Conservation (phyloP, 108 stramenopile species). For the Nitzschia palea region DNA sequence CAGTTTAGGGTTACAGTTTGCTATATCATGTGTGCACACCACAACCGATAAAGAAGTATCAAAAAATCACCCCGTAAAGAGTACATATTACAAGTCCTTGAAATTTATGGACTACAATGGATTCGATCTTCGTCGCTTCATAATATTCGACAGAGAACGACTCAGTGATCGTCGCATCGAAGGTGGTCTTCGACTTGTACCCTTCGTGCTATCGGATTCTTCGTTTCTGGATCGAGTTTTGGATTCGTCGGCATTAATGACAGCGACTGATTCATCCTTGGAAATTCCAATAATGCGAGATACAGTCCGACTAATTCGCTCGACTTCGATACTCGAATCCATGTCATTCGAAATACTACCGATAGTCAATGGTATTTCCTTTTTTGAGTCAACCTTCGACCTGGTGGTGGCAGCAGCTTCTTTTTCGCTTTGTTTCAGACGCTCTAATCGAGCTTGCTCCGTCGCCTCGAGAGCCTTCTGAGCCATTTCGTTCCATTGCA, state of each 20-base stretch:
- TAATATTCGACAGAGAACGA: not conserved
- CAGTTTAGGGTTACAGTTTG: too few relatives aligned
- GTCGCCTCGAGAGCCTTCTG: conserved; percentile 58
- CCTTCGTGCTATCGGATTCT: not conserved
- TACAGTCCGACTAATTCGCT: not conserved
- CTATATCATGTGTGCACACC: too few relatives aligned
- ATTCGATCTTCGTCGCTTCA: conserved; percentile 6
- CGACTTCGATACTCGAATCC: conserved; percentile 6
- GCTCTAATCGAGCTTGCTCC: conserved; percentile 46
- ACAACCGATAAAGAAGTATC: too few relatives aligned
- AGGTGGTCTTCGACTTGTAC: not conserved
- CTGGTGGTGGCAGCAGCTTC: not conserved
- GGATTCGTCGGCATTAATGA: not conserved
- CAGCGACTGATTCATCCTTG: not conserved
- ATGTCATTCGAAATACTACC: not conserved
- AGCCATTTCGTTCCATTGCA: conserved; percentile 69
- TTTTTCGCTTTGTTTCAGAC: conserved; percentile 23
- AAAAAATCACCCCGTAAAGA: too few relatives aligned
- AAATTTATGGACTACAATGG: too few relatives aligned
- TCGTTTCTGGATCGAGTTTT: not conserved
- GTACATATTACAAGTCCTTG: too few relatives aligned
- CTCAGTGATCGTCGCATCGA: conserved; percentile 1
- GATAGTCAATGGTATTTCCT: not conserved
- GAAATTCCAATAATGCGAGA: not conserved
- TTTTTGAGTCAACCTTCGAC: not conserved